These are phyloP conservation scores for Psidium guajava DNA, from an alignment of 345 rosid genomes.

Conservation along the genomic window DNA sequence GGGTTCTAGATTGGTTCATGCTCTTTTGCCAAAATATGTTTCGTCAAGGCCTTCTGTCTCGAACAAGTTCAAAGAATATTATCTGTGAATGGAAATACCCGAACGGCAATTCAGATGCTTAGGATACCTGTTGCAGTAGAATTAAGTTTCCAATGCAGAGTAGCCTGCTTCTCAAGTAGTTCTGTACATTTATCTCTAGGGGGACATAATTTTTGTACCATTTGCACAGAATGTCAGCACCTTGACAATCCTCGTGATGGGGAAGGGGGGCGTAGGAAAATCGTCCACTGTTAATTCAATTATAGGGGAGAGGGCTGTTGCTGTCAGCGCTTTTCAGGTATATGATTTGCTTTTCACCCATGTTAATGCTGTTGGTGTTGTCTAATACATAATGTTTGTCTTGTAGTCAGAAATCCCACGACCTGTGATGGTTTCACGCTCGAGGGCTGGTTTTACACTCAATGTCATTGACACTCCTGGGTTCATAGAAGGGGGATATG, in stretches of 20 bases:
- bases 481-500: conserved; percentile 80
- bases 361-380: neutral
- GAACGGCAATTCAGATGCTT: neutral
- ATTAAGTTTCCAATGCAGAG: neutral
- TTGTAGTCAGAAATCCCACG: conserved; percentile 54
- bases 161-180: neutral
- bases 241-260: conserved; percentile 73
- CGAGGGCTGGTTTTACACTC: conserved; percentile 62
- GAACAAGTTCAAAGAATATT: neutral
- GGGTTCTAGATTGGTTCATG: neutral
- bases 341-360: neutral
- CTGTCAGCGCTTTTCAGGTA: conserved; percentile 77
- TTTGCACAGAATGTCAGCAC: conserved; percentile 44
- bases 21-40: neutral
- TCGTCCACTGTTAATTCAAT: conserved; percentile 83
- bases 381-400: neutral
- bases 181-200: neutral
- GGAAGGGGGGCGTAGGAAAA: conserved; percentile 90
- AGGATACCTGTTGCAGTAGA: neutral
- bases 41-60: neutral
- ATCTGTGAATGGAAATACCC: neutral
- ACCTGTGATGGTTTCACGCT: conserved; percentile 70
- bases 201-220: neutral
- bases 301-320: conserved; percentile 55
- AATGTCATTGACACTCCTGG: conserved; percentile 82